Conservation (phyloP, 345 rosid species). For the Bruguiera parviflora region DNA sequence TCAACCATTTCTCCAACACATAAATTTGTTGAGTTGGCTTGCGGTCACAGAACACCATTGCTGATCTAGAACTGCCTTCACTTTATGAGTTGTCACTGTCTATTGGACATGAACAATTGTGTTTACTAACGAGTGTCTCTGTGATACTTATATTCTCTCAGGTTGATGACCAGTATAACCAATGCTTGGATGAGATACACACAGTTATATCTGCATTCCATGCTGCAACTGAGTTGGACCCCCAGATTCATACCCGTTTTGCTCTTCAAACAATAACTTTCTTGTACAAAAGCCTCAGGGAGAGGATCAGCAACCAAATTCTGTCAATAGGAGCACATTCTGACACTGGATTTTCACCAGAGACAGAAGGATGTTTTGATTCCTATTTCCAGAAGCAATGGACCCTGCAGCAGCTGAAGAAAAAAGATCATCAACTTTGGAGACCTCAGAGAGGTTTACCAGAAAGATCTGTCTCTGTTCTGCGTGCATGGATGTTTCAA, state of each 20-base stretch:
- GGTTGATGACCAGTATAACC: constrained; percentile 86
- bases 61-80: not conserved
- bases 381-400: constrained; percentile 66
- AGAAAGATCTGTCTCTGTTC: constrained; percentile 78
- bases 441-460: constrained; percentile 95
- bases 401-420: constrained; percentile 72
- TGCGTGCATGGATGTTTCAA: constrained; percentile 97
- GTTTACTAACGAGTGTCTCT: no score
- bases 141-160: constrained; percentile 15
- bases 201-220: constrained; percentile 93
- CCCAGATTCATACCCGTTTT: constrained; percentile 69
- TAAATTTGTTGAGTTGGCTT: not conserved
- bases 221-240: constrained; percentile 87
- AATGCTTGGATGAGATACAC: constrained; percentile 85
- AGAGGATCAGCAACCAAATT: constrained; percentile 82
- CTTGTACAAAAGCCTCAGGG: constrained; percentile 70
- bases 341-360: constrained; percentile 21
- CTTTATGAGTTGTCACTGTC: no score
- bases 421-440: constrained; percentile 77
- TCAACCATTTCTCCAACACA: not conserved
- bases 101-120: no score
- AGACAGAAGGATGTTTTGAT: constrained; percentile 45
- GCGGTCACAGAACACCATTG: not conserved
- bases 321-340: constrained; percentile 55
- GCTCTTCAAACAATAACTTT: constrained; percentile 70